A percentile compares a stretch with the other conserved stretches of the same genome.
These are phyloP conservation scores for Massariosphaeria phaeospora DNA, from an alignment of 495 filamentous ascomycete genomes.

Conservation along the genomic window DNA sequence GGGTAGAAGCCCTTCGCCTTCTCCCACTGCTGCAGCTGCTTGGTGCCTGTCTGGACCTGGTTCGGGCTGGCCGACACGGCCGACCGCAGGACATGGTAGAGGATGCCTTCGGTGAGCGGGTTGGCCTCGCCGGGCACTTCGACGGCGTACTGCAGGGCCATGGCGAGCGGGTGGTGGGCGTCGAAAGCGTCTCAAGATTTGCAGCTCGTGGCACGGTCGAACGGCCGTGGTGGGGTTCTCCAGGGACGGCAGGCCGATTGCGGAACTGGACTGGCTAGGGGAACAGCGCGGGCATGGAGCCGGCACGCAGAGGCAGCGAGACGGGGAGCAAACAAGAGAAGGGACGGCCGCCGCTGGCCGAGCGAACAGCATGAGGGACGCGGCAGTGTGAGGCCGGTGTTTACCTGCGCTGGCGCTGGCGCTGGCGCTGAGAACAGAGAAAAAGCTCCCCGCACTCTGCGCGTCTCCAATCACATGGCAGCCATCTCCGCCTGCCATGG, in stretches of 20 bases:
- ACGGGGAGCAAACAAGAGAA: no score
- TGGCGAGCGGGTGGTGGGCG: neutral
- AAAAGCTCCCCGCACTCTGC: no score
- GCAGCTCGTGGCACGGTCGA: neutral
- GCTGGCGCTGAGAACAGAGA: no score
- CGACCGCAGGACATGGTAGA: conserved; percentile 64
- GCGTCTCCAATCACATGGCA: no score
- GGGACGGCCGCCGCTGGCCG: no score
- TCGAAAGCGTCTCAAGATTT: neutral
- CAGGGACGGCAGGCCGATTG: neutral
- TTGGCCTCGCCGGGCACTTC: conserved; percentile 59
- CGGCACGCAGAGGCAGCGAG: no score
- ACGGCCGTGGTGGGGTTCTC: neutral
- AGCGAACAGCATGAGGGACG: no score
- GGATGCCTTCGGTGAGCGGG: conserved; percentile 59
- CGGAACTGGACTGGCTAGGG: neutral
- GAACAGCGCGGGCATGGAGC: neutral
- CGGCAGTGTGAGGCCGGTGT: no score
- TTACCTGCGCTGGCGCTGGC: no score
- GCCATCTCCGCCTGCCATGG: no score
- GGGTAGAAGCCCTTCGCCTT: conserved; percentile 66
- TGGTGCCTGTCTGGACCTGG: conserved; percentile 70
- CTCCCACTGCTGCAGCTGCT: conserved; percentile 86
- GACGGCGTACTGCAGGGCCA: conserved; percentile 34
- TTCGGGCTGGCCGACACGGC: conserved; percentile 70